A percentile compares a stretch with the other conserved stretches of the same genome.
Conservation (phyloP, 228 moss, liverwort and hornwort species). For the Sphagnum fallax region DNA sequence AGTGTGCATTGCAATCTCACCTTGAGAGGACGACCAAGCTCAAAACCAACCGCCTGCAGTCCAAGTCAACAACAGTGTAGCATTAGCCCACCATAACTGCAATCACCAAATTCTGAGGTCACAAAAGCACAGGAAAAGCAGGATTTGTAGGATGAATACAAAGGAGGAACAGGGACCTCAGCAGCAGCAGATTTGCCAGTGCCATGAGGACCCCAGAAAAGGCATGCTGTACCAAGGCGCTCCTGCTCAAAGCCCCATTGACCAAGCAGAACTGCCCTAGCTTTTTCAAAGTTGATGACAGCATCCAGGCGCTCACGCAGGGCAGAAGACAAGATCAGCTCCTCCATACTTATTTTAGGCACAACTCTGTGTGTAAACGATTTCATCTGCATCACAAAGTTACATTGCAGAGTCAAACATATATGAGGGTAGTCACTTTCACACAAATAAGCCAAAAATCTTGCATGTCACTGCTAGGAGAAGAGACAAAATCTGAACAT, state of each 20-base stretch:
- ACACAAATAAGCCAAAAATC: too few species aligned
- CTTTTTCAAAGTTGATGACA: conserved; percentile 48
- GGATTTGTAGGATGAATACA: not conserved
- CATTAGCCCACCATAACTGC: not conserved
- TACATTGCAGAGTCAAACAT: too few species aligned
- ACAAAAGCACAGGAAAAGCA: not conserved
- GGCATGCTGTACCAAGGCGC: conserved; percentile 48
- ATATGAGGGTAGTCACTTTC: too few species aligned
- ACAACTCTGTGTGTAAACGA: conserved; percentile 58
- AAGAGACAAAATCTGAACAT: not conserved
- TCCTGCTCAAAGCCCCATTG: conserved; percentile 65
- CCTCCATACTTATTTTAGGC: conserved; percentile 54
- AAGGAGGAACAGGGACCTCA: conserved; percentile 19
- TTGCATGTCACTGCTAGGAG: too few species aligned
- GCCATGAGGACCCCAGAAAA: conserved; percentile 61
- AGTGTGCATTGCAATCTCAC: conserved; percentile 2
- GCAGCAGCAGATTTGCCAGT: conserved; percentile 55
- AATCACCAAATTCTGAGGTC: not conserved
- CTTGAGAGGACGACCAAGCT: conserved; percentile 65
- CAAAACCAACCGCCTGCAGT: conserved; percentile 53
- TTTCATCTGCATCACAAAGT: conserved; percentile 39
- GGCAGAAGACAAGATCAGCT: conserved; percentile 34
- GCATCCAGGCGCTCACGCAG: conserved; percentile 53
- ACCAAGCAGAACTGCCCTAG: conserved; percentile 50
- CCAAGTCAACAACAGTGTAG: not conserved